Base-by-base conservation (phyloP, 225 moss, liverwort and hornwort genomes). In the Rhytidiadelphus loreus region DNA sequence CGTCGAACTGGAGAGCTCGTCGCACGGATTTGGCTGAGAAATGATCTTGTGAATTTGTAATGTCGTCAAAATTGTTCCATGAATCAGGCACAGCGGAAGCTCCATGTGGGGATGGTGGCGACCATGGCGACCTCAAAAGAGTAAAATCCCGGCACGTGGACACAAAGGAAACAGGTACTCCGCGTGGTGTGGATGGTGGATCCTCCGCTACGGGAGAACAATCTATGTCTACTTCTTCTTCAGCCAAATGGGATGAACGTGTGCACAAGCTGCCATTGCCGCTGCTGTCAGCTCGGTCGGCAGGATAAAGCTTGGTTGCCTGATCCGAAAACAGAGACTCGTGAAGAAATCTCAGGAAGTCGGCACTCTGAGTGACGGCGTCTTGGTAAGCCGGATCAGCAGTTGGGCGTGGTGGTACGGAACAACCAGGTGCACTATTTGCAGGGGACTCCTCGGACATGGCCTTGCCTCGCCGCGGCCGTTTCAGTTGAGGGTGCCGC, bases 1-100 rank as follows among this genome's bases (percentile, higher is more conserved):
- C 50, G 24, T 91, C 83, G 80, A 93, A 91, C 8, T 77, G 53
- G 80, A 93, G 88, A 84, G 84, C 70, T 56, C 90, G 91, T 26
- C 86, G 78, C 57, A 88, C 84, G 55, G 83, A 70, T 60, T 41
- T 71, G 62, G 12, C 43, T 46, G 74, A 50, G 2, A 32, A 35
- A 59, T 83, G 39, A 69, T 57, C 29, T 29, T 30, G 66, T 61
- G 88, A 61, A 61, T 35, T 70, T 55, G 29, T 57, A 52, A 46
- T 41, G 61, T 86, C 83, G 41, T 87, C 81, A 46, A 80, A 80
- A 48, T 32, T 65, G 77, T 62, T 65, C 85, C 72, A 91, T 44
- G 72, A 53, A 50, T 81, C 76, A 46, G 57, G 56, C 52, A 50
- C 73, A 41, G 29, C 89, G 78, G 41, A 35, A 41, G 21, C 16